Evolutionary conservation across 129 eudicot species (phyloP), one percentile per base, ranked within the genome.

Genomic region (Kitagawia praeruptora): DNA sequence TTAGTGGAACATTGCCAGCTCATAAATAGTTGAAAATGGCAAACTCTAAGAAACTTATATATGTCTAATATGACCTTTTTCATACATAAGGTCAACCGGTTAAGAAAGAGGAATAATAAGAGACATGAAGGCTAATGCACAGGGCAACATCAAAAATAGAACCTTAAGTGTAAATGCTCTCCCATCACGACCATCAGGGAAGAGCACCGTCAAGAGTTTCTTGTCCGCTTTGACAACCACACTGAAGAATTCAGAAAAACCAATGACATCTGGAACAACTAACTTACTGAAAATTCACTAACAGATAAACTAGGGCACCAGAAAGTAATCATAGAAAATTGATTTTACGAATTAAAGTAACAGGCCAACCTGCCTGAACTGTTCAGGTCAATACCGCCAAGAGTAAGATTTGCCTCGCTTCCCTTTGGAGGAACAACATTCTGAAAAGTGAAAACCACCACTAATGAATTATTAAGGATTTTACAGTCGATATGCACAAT

Each of bases 301-400:
- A 79, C 14, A 42, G 81, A 34, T 6, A 8, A 25, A 45, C 38
- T 19, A 15, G 75, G 73, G 6, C 23, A 46, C 49, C 49, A 81
- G 75, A 56, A 34, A 21, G 45, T 40, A 78, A 80, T 77, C 27
- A 47, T 23, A 46, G 54, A 38, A 53, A 72, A 78, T 73, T 51
- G 56, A 8, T 45, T 10, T 10, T 46, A 19, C 0, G 8, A 25
- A 46, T 14, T 15, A 75, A 75, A 76, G 78, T 82, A 78, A 81
- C 74, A 90, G 72, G 87, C 93, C 86, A 83, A 92, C 98, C 98
- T 95, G 92, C 97, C 98, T 89, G 98, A 95, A 88, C 96, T 92
- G 96, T 92, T 92, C 66, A 95, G 96, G 84, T 95, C 98, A 81
- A 95, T 95, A 81, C 98, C 98, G 83, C 98, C 98, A 72, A 95